A percentile compares a stretch with the other conserved stretches of the same genome.
These are phyloP conservation scores for Paradendryphiella salina DNA, from an alignment of 2,329 filamentous ascomycete species.

Conservation along the genomic window DNA sequence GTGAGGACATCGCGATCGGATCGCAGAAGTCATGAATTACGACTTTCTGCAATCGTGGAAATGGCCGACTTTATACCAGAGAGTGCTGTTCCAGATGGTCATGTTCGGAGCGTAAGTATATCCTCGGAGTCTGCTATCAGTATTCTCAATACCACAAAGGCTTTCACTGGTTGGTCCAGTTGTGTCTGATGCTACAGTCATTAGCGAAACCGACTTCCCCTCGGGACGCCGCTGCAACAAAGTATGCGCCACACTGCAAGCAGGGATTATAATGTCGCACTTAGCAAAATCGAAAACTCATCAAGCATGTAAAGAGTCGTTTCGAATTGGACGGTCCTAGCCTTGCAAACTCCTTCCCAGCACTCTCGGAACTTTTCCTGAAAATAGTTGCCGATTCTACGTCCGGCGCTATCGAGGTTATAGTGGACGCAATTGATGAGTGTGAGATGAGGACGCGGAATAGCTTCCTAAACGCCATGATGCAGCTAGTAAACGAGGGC, in stretches of 20 bases:
- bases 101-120: conserved; percentile 13
- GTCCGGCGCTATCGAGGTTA: not conserved
- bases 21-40: not conserved
- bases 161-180: conserved; percentile 15
- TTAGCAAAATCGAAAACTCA: conserved; percentile 14
- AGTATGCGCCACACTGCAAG: too few relatives aligned
- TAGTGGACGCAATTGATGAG: not conserved
- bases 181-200: conserved; percentile 17
- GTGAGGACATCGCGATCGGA: conserved; percentile 1
- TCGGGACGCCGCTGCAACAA: too few relatives aligned
- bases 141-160: not conserved
- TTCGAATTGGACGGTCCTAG: not conserved
- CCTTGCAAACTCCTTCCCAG: not conserved
- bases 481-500: not conserved
- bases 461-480: not conserved
- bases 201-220: too few relatives aligned
- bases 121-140: not conserved
- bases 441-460: not conserved
- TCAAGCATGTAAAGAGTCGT: not conserved
- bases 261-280: too few relatives aligned
- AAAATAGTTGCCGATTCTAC: not conserved
- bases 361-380: not conserved
- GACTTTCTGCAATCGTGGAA: not conserved
- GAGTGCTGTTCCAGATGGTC: conserved; percentile 17
- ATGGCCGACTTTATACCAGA: conserved; percentile 7